Base-by-base conservation (phyloP, 2,329 filamentous ascomycete species). In the Ceratocystiopsis minuta region DNA sequence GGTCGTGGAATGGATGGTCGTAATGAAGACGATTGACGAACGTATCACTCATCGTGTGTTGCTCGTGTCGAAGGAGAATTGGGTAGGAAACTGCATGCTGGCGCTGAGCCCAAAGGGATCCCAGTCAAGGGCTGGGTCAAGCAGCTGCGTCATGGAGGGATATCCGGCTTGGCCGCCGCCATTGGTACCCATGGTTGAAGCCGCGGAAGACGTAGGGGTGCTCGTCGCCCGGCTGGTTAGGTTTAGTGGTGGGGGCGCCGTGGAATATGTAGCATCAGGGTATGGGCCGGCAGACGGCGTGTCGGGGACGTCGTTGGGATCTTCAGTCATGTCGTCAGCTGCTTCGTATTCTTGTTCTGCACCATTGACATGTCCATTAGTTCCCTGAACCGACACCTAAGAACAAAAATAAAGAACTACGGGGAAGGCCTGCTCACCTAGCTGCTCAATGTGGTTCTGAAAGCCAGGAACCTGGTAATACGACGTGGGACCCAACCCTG, bases 331-430 rank as follows among this genome's bases (percentile, higher is more conserved):
- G 54, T 88, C 85, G 58, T 74, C 75, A 63, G 85, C 82, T 43
- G 84, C 80, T 59, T 95, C 87, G 64, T 95, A 96, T 67, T 96
- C 88, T 70, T 93, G 86, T 66, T 96, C 88, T 95, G 66, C 67
- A 70, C 55, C 24, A 28, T 28, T 6, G 24, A 10, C 24, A 28
- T 10, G 9, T 28, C 65, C 62, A 75, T 60, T 63, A 57, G 68
- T 72, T 81, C 66, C 67, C 64, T 71, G 68, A 65, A 68, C 68
- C 55, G 53, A 54, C 62, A 53, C 57, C 57, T 53, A 17, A 40
- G n/a, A 54, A 47, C 51, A 54, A 54, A 53, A 56, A 68, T 58
- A 67, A 55, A 40, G 12, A 40, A 32, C 34, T 4, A 24, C 11
- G 32, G 60, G 63, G 62, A 60, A 66, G 68, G 70, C 60, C 55